Conservation (phyloP, 2,329 filamentous ascomycete genomes). For the Diaporthe australafricana region DNA sequence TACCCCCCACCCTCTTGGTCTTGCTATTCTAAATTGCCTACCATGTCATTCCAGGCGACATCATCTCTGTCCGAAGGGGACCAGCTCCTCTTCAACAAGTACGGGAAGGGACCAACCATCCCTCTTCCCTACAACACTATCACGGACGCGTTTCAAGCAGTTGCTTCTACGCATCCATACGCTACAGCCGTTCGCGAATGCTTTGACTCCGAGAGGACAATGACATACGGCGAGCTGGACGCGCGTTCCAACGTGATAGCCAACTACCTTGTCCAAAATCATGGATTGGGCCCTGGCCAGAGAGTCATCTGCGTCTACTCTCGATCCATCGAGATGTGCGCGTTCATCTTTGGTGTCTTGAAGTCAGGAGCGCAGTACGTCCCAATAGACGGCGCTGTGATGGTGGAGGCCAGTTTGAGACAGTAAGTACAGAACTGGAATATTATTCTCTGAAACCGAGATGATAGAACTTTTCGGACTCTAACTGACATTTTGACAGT, state of each 20-base stretch:
- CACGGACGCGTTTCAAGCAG: slow-evolving; percentile 46
- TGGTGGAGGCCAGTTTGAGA: slow-evolving; percentile 60
- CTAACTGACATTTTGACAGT: slow-evolving; percentile 1
- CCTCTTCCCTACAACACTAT: slow-evolving; percentile 48
- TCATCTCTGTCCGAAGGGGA: slow-evolving; percentile 43
- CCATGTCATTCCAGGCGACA: slow-evolving; percentile 42
- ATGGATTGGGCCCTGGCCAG: slow-evolving; percentile 17
- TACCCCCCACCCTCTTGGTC: too few species aligned
- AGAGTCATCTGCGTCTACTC: slow-evolving; percentile 27
- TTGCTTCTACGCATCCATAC: slow-evolving; percentile 50
- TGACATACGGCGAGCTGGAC: slow-evolving; percentile 60
- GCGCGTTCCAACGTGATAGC: slow-evolving; percentile 55
- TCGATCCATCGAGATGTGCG: slow-evolving; percentile 61
- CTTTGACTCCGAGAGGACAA: slow-evolving; percentile 43
- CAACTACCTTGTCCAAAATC: slow-evolving; percentile 46
- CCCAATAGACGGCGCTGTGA: slow-evolving; percentile 67
- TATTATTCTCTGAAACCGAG: slow-evolving; percentile 53
- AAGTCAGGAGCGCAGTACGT: slow-evolving; percentile 70
- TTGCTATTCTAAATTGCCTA: slow-evolving; percentile 31
- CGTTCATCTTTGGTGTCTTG: slow-evolving; percentile 67
- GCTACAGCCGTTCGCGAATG: slow-evolving; percentile 52
- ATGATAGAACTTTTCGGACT: slow-evolving; percentile 39
- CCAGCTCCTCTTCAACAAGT: slow-evolving; percentile 42
- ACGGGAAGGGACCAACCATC: slow-evolving; percentile 44
- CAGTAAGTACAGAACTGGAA: slow-evolving; percentile 62